phyloP scores from a whole-genome alignment of 768 basidiomycete species.

The Xerocomellus amylosporus region DNA sequence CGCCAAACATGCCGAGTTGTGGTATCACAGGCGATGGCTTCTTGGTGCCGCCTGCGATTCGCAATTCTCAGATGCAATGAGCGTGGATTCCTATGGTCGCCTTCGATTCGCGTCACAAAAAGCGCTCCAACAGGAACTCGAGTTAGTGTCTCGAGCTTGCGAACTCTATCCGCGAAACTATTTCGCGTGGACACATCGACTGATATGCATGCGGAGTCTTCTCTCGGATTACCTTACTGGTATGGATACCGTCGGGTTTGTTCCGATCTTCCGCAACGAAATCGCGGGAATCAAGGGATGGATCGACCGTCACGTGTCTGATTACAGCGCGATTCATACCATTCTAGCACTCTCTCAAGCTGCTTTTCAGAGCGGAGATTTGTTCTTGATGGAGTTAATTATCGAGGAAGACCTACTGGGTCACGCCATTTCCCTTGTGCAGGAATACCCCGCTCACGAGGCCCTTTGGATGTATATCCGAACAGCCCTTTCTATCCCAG shows the following conservation, averaged over 20 bases:
- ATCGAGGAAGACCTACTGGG: slow-evolving; percentile 12
- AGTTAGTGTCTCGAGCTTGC: slow-evolving; percentile 47
- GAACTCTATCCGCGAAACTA: slow-evolving; percentile 71
- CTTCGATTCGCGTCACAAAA: slow-evolving; percentile 31
- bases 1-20: slow-evolving; percentile 64
- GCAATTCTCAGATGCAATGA: background rate
- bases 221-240: slow-evolving; percentile 19
- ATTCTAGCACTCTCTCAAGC: slow-evolving; percentile 38
- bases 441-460: slow-evolving; percentile 54
- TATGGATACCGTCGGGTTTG: slow-evolving; percentile 11
- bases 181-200: slow-evolving; percentile 68
- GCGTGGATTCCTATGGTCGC: background rate
- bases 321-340: slow-evolving; percentile 63
- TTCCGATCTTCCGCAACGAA: slow-evolving; percentile 41
- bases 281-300: slow-evolving; percentile 40
- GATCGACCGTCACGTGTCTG: slow-evolving; percentile 64
- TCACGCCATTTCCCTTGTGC: slow-evolving; percentile 51
- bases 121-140: slow-evolving; percentile 46
- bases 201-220: slow-evolving; percentile 42
- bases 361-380: slow-evolving; percentile 5
- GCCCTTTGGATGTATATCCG: slow-evolving; percentile 57
- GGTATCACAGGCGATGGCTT: slow-evolving; percentile 72
- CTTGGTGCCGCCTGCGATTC: slow-evolving; percentile 36
- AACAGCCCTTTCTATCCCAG: slow-evolving; percentile 1
- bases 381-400: slow-evolving; percentile 1